Evolutionary conservation across 371 early-diverging fungal genomes (phyloP), one percentile per base, ranked within the genome.

Genomic region (Cokeromyces recurvatus): DNA sequence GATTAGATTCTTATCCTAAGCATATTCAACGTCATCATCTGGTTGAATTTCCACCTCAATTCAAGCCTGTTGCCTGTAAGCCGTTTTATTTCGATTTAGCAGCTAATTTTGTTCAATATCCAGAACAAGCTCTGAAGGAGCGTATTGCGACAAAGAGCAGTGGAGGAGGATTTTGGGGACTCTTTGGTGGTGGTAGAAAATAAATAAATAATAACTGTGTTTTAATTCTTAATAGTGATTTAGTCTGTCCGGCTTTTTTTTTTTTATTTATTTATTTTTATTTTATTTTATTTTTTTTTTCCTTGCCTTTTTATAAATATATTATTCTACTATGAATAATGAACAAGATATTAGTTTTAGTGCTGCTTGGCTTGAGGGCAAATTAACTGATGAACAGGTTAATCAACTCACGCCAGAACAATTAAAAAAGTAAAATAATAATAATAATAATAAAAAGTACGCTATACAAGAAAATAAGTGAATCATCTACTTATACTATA

Each of bases 51-150:
- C 89, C 89, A 14, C 89, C 90, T 3, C 40, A 53, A 31, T 71
- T 89, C 44, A 64, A 79, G 46, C 79, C 89, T 10, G 81, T 86
- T 32, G 77, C 86, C 2, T 75, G 74, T 46, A 91, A 91, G 49
- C 92, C 92, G 0, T 60, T 91, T 39, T 87, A 87, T 58, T 89
- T 85, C 62, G 92, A 91, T 53, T 63, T 91, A 36, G 89, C 90
- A 3, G 84, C 77, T 51, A 85, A 83, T 53, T 68, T 78, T 40
- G 66, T 91, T 34, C 77, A 86, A 37, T 91, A 79, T 48, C 83
- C 85, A 11, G 53, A 58, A 25, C 43, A 57, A 16, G 40, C 63
- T 16, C 34, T 73, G 12, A 25, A 44, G 14, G 56, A 53, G 12
- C 64, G 66, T 44, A 48, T 57, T 8, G 64, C 46, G 40, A 38